Conservation (phyloP, 2,329 filamentous ascomycete species). For the Teratosphaeriaceae sp. region DNA sequence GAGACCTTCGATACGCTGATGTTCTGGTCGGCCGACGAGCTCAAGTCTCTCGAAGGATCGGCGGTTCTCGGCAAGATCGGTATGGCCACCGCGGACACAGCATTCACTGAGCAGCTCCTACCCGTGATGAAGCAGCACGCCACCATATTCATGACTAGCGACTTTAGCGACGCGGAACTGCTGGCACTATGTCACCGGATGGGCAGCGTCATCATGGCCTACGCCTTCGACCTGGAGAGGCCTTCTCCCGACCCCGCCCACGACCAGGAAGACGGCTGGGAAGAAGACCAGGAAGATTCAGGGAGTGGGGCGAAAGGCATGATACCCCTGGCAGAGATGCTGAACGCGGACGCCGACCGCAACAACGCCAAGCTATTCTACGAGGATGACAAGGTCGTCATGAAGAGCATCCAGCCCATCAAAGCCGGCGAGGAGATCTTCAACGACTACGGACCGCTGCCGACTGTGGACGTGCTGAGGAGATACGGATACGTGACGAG, state of each 20-base stretch:
- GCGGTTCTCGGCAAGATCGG: slow-evolving; percentile 72
- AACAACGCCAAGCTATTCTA: slow-evolving; percentile 69
- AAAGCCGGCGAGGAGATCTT: slow-evolving; percentile 67
- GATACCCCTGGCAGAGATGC: slow-evolving; percentile 83
- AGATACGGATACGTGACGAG: slow-evolving; percentile 83
- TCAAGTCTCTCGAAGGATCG: slow-evolving; percentile 68
- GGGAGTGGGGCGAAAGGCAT: slow-evolving; percentile 61
- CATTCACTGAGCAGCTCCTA: slow-evolving; percentile 54
- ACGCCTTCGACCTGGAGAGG: slow-evolving; percentile 75
- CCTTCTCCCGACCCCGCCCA: slow-evolving; percentile 43
- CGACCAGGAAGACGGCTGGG: slow-evolving; percentile 46
- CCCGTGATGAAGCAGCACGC: slow-evolving; percentile 44
- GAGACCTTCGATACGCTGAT: slow-evolving; percentile 73
- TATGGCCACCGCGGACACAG: slow-evolving; percentile 61
- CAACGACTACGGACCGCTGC: slow-evolving; percentile 83
- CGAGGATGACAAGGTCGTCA: slow-evolving; percentile 55
- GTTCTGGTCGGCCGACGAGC: slow-evolving; percentile 72
- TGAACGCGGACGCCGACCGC: slow-evolving; percentile 76
- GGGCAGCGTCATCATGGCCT: slow-evolving; percentile 87
- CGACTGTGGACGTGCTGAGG: slow-evolving; percentile 73
- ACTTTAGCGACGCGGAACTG: slow-evolving; percentile 39
- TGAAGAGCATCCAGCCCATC: slow-evolving; percentile 65
- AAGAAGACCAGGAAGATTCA: slow-evolving; percentile 34
- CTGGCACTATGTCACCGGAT: slow-evolving; percentile 64
- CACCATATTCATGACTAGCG: slow-evolving; percentile 34